A percentile compares a stretch with the other conserved stretches of the same genome.
These are phyloP conservation scores for Macrocybe gigantea DNA, from an alignment of 768 basidiomycete species.

Conservation along the genomic window DNA sequence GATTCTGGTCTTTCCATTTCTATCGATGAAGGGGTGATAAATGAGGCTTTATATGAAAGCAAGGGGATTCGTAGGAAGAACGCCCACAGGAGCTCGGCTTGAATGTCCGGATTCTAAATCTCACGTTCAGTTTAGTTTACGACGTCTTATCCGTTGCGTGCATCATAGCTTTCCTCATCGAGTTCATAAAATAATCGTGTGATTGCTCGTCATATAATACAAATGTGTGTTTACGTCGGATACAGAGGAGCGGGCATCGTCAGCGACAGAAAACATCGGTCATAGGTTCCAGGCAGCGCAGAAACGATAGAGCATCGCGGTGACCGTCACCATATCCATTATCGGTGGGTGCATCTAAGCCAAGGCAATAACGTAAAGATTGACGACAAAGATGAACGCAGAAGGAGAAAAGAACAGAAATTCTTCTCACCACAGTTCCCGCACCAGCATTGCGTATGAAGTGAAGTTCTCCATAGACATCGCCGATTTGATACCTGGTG, in stretches of 20 bases:
- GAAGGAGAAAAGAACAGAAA: conserved; percentile 9
- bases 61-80: no score
- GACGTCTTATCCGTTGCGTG: no score
- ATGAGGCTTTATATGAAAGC: not conserved
- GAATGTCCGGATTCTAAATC: no score
- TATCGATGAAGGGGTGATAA: conserved; percentile 8
- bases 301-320: conserved; percentile 82
- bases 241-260: no score
- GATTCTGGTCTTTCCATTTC: conserved; percentile 16
- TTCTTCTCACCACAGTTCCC: conserved; percentile 67
- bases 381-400: no score
- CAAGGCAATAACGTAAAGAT: conserved; percentile 18
- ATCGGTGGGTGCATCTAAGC: conserved; percentile 79
- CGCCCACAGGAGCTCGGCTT: no score
- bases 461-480: conserved; percentile 82
- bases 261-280: conserved; percentile 8
- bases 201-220: no score
- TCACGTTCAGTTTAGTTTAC: no score
- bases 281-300: conserved; percentile 50
- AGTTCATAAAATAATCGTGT: no score
- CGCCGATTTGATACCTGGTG: conserved; percentile 79
- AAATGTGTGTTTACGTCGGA: no score
- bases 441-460: conserved; percentile 74
- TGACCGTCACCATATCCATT: conserved; percentile 85
- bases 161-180: no score